These are phyloP conservation scores for Azolla pinnata DNA, from an alignment of 75 land plant genomes.

Conservation along the genomic window DNA sequence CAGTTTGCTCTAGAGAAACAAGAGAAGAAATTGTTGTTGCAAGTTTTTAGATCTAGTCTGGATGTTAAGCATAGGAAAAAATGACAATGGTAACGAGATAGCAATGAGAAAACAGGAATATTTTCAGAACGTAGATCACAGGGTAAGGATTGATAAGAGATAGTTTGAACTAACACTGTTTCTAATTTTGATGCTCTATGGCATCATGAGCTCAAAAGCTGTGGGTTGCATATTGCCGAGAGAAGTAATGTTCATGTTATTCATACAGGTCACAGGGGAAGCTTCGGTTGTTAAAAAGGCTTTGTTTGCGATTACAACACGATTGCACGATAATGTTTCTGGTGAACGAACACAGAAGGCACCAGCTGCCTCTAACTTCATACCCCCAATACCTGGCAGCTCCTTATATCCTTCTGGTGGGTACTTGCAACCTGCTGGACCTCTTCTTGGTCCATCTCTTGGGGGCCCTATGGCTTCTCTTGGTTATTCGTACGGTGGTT, in stretches of 20 bases:
- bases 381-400: constrained; percentile 7
- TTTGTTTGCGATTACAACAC: constrained; percentile 37
- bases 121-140: too few relatives aligned
- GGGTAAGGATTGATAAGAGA: too few relatives aligned
- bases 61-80: too few relatives aligned
- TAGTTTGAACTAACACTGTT: too few relatives aligned
- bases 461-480: not conserved
- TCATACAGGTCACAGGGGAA: constrained; percentile 52
- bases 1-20: too few relatives aligned
- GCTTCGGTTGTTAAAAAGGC: constrained; percentile 51
- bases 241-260: not conserved
- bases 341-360: constrained; percentile 21
- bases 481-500: constrained; percentile 1
- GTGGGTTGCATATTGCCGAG: not conserved
- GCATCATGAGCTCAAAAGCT: too few relatives aligned
- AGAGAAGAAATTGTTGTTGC: too few relatives aligned
- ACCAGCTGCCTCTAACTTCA: constrained; percentile 23
- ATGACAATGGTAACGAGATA: too few relatives aligned
- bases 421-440: constrained; percentile 6
- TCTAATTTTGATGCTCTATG: too few relatives aligned
- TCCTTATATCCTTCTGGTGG: constrained; percentile 17
- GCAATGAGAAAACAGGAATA: too few relatives aligned
- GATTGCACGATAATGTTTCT: constrained; percentile 42
- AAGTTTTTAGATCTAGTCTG: too few relatives aligned
- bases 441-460: constrained; percentile 8